Base-by-base conservation (phyloP, 1,284 basidiomycete genomes). In the Ustilago nuda region DNA sequence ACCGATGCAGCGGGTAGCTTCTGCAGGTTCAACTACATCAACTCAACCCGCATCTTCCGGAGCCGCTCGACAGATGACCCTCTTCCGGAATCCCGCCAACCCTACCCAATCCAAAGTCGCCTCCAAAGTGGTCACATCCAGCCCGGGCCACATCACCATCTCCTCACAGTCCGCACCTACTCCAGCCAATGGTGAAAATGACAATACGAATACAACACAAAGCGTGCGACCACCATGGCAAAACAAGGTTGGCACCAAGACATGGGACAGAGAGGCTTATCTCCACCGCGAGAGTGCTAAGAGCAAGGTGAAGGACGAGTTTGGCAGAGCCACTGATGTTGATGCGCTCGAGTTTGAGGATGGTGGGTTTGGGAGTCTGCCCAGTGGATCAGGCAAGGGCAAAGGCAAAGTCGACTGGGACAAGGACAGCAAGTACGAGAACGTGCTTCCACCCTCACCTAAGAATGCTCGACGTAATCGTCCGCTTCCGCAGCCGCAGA, bases 201-300 rank as follows among this genome's bases (percentile, higher is more conserved):
- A 62, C 19, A 55, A 35, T 13, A 11, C 45, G 8, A 50, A 19
- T 5, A 9, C 39, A 6, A 11, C 62, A 13, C 46, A 61, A 3
- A 54, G 41, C 36, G 50, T 45, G 3, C 70, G 61, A 11, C 43
- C 54, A 4, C 64, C 56, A 8, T 72, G 65, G 70, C 61, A 64
- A 43, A 54, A 48, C 4, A 73, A 72, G 32, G 43, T 52, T 4
- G 70, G 70, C 41, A 72, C 71, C 2, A 80, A 80, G 52, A 68
- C 61, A n/a, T 80, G 78, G 78, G 72, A 78, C 32, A 61, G 75
- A 4, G 68, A 72, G 19, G 75, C 72, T 2, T 77, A 72, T 36
- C 66, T 75, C 9, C 56, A 68, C 19, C 66, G 70, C 43, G 72
- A 77, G 12, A 73, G 69, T 13, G 69, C 66, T 39, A 79, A 65